A percentile compares a stretch with the other conserved stretches of the same genome.
phyloP scores from a whole-genome alignment of 1,284 basidiomycete genomes.

The Ceratobasidium sp. region DNA sequence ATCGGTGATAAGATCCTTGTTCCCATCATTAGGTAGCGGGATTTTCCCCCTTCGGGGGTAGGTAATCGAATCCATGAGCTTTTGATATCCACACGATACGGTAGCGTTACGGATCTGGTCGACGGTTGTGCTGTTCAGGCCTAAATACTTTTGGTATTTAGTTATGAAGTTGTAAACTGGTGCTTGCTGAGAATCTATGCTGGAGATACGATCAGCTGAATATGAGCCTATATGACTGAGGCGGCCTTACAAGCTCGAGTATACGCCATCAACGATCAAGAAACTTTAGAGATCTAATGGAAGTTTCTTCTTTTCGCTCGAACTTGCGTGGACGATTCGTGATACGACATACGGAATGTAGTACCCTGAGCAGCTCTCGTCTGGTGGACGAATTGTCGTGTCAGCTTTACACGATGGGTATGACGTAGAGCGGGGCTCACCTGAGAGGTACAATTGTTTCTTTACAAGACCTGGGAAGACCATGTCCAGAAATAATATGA shows the following conservation, averaged over 20 bases:
- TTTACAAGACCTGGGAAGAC: conserved; percentile 46
- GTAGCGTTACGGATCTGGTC: background rate
- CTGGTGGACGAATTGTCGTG: background rate
- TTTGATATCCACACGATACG: conserved; percentile 47
- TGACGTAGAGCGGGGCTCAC: conserved; percentile 53
- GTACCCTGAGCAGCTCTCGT: conserved; percentile 32
- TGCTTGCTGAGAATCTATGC: conserved; percentile 48
- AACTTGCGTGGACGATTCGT: conserved; percentile 50
- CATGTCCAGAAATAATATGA: background rate
- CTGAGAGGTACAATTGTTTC: conserved; percentile 51
- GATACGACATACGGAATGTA: conserved; percentile 58
- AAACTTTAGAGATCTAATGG: conserved; percentile 47
- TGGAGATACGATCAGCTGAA: conserved; percentile 4
- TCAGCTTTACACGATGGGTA: background rate
- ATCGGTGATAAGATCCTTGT: conserved; percentile 38
- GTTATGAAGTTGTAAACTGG: conserved; percentile 48
- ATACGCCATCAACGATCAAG: conserved; percentile 51
- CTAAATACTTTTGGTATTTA: conserved; percentile 48
- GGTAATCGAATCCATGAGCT: conserved; percentile 49
- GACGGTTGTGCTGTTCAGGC: conserved; percentile 50
- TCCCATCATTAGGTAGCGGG: conserved; percentile 46
- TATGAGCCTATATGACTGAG: background rate
- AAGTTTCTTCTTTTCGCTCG: conserved; percentile 46
- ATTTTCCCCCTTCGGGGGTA: conserved; percentile 50
- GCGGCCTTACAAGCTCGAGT: conserved; percentile 48